Evolutionary conservation across 345 rosid species (phyloP), one percentile per base, ranked within the genome.

Genomic region (Pistacia atlantica): DNA sequence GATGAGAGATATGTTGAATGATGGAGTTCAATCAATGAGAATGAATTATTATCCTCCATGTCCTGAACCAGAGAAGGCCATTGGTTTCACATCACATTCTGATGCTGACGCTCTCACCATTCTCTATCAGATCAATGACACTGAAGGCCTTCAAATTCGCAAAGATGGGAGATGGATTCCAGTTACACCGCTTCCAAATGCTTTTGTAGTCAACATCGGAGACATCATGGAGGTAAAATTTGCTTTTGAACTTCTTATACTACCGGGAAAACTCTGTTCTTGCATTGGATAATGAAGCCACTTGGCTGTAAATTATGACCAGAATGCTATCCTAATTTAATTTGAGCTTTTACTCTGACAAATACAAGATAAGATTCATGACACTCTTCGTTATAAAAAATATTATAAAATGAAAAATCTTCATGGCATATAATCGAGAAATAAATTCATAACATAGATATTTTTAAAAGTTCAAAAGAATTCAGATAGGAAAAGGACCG

Each of bases 11-110:
- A 3, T 73, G 52, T 83, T 83, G 54, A 18, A 35, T 10, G 82
- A 80, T 45, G 88, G 84, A 49, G 55, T 82, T 58, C 88, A 85
- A 62, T 72, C 86, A 16, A 60, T 85, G 63, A 85, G 88, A 69
- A 82, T 82, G 84, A 85, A 85, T 37, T 80, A 80, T 76, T 85
- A 85, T 60, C 88, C 88, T 14, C 81, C n/a, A n/a, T n/a, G n/a
- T n/a, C 84, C 84, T 45, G 72, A 85, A 75, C 84, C 86, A 31
- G 80, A 85, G 8, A 80, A 57, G 68, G 77, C 74, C 8, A 82
- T 78, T 37, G 84, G 86, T 13, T 75, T 86, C 33, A 71, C 81
- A n/a, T 86, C 86, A 33, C 86, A 83, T 79, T 83, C 84, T 33
- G 77, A 78, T 72, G 65, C 73, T 13, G 72, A 8, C 25, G 81